These are phyloP conservation scores for Nakazawaea sp. DNA, from an alignment of 805 yeast genomes.

Conservation along the genomic window DNA sequence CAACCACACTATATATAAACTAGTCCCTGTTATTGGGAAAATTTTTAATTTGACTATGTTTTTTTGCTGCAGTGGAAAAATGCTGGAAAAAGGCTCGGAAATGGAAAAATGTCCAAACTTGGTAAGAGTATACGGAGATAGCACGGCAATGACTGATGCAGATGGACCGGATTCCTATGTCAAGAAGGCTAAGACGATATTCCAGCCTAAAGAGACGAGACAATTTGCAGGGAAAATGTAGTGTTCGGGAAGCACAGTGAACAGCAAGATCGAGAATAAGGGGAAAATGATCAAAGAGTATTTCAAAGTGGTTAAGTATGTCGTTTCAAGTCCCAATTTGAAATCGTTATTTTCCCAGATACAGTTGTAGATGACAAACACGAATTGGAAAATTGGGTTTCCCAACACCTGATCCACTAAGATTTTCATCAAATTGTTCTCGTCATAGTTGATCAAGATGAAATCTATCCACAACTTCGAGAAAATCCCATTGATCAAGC, in stretches of 20 bases:
- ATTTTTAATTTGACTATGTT: too few relatives aligned
- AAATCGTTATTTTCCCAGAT: conserved; percentile 47
- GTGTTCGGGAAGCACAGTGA: conserved; percentile 39
- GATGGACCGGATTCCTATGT: too few relatives aligned
- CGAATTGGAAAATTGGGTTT: conserved; percentile 44
- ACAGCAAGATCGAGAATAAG: conserved; percentile 41
- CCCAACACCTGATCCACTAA: conserved; percentile 50
- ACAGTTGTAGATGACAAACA: conserved; percentile 40
- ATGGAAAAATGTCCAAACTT: too few relatives aligned
- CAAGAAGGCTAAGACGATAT: conserved; percentile 37
- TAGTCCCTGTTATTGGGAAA: neutral
- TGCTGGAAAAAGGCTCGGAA: too few relatives aligned
- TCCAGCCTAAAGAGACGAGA: conserved; percentile 49
- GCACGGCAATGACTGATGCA: too few relatives aligned
- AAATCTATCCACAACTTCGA: conserved; percentile 43
- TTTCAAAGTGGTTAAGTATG: conserved; percentile 40
- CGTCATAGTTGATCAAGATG: conserved; percentile 28
- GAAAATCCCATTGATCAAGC: conserved; percentile 48
- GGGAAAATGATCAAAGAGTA: conserved; percentile 58
- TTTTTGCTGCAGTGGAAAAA: too few relatives aligned
- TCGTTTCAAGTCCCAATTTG: conserved; percentile 23
- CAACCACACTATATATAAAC: too few relatives aligned
- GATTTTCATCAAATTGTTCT: conserved; percentile 31
- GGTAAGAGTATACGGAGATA: too few relatives aligned
- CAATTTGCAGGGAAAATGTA: conserved; percentile 55